phyloP scores from a whole-genome alignment of 2,329 filamentous ascomycete species.

The Coniochaeta ligniaria region DNA sequence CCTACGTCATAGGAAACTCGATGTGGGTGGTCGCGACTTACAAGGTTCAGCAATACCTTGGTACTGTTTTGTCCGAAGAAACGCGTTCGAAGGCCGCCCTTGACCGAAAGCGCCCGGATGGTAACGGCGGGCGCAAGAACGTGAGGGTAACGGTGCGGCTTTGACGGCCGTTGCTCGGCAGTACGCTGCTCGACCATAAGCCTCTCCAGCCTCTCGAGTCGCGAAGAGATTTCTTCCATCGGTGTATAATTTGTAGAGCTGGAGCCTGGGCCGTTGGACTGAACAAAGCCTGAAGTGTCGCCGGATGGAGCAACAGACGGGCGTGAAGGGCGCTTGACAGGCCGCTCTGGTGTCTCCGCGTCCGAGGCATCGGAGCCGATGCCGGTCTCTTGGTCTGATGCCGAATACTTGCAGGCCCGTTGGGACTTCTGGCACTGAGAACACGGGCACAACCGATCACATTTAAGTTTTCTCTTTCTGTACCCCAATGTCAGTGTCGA shows the following conservation, averaged over 20 bases:
- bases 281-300: neutral
- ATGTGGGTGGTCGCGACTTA: slow-evolving; percentile 20
- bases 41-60: slow-evolving; percentile 45
- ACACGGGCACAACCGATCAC: slow-evolving; percentile 48
- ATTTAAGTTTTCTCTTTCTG: slow-evolving; percentile 46
- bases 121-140: slow-evolving; percentile 27
- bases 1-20: neutral
- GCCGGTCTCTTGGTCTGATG: slow-evolving; percentile 36
- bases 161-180: neutral
- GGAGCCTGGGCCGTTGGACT: neutral
- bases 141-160: slow-evolving; percentile 10
- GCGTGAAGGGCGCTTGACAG: slow-evolving; percentile 6
- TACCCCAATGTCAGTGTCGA: neutral
- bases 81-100: slow-evolving; percentile 38
- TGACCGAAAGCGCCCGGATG: slow-evolving; percentile 42
- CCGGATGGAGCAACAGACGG: neutral
- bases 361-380: slow-evolving; percentile 34
- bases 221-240: slow-evolving; percentile 40
- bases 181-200: slow-evolving; percentile 29
- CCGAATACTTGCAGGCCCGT: slow-evolving; percentile 41
- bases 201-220: slow-evolving; percentile 48
- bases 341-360: slow-evolving; percentile 21
- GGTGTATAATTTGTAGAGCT: slow-evolving; percentile 5
- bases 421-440: slow-evolving; percentile 52
- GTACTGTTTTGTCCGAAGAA: slow-evolving; percentile 47